Conservation (phyloP, 106 monocot species). For the Allium fistulosum region DNA sequence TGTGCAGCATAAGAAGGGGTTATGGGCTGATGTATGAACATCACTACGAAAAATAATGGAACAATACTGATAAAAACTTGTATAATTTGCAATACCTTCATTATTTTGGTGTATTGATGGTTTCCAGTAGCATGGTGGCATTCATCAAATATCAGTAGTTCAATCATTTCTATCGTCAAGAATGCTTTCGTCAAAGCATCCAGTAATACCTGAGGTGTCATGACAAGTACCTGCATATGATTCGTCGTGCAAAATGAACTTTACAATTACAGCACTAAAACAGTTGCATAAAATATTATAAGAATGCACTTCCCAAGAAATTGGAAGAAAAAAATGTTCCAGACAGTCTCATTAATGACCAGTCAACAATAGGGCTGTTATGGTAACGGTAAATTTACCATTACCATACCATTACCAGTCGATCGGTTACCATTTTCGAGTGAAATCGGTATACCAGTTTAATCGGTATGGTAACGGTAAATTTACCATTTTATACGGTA, state of each 20-base stretch:
- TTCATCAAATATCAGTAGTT: slow-evolving; percentile 77
- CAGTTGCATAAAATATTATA: background rate
- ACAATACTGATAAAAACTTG: too few species aligned
- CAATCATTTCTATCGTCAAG: slow-evolving; percentile 40
- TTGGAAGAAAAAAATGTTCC: background rate
- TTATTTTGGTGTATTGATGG: slow-evolving; percentile 76
- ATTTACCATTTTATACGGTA: too few species aligned
- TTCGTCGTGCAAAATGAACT: background rate
- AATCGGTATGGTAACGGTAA: too few species aligned
- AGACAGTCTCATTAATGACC: background rate
- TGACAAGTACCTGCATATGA: slow-evolving; percentile 66
- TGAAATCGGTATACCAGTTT: too few species aligned
- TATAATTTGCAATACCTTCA: slow-evolving; percentile 49
- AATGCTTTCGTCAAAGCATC: slow-evolving; percentile 80
- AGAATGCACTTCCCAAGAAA: background rate
- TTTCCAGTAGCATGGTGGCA: slow-evolving; percentile 78
- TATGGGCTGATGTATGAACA: too few species aligned
- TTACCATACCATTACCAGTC: too few species aligned
- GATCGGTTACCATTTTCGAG: too few species aligned
- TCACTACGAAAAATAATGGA: too few species aligned
- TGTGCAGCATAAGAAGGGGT: slow-evolving; percentile 2
- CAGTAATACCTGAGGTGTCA: slow-evolving; percentile 88
- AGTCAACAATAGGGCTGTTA: background rate
- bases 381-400: too few species aligned
- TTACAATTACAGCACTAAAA: background rate